Evolutionary conservation across 2,329 filamentous ascomycete genomes (phyloP).

Genomic region (Beauveria brongniartii): DNA sequence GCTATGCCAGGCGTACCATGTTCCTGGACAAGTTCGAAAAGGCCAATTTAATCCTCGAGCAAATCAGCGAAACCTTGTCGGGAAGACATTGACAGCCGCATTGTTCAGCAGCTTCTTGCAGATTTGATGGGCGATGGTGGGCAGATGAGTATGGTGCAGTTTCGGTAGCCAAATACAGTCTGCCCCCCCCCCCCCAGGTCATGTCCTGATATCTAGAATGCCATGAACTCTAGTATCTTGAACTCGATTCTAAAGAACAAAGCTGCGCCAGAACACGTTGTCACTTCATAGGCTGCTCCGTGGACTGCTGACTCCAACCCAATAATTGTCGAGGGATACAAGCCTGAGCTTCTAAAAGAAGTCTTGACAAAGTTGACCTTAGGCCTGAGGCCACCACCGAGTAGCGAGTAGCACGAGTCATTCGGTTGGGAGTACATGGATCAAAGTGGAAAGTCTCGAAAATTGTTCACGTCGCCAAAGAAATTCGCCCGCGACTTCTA

Average conservation of each 20-base stretch:
- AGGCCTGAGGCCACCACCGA: slow-evolving; percentile 71
- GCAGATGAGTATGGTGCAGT: slow-evolving; percentile 84
- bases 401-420: slow-evolving; percentile 55
- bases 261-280: slow-evolving; percentile 80
- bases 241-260: slow-evolving; percentile 69
- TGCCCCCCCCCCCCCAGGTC: slow-evolving; percentile 57
- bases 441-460: slow-evolving; percentile 54
- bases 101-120: slow-evolving; percentile 62
- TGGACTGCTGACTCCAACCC: slow-evolving; percentile 21
- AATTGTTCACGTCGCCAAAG: slow-evolving; percentile 56
- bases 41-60: slow-evolving; percentile 81
- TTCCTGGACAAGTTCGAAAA: slow-evolving; percentile 94
- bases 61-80: slow-evolving; percentile 66
- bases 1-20: slow-evolving; percentile 79
- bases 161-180: slow-evolving; percentile 74
- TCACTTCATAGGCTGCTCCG: slow-evolving; percentile 52
- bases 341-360: slow-evolving; percentile 69
- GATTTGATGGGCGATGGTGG: slow-evolving; percentile 72
- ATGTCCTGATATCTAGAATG: slow-evolving; percentile 79
- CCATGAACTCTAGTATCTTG: slow-evolving; percentile 60
- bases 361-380: slow-evolving; percentile 76
- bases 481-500: slow-evolving; percentile 65
- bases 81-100: slow-evolving; percentile 61
- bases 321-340: slow-evolving; percentile 40
- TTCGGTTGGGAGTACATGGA: slow-evolving; percentile 80